Base-by-base conservation (phyloP, 192 early-diverging fungal species). In the Helicostylum pulchrum region DNA sequence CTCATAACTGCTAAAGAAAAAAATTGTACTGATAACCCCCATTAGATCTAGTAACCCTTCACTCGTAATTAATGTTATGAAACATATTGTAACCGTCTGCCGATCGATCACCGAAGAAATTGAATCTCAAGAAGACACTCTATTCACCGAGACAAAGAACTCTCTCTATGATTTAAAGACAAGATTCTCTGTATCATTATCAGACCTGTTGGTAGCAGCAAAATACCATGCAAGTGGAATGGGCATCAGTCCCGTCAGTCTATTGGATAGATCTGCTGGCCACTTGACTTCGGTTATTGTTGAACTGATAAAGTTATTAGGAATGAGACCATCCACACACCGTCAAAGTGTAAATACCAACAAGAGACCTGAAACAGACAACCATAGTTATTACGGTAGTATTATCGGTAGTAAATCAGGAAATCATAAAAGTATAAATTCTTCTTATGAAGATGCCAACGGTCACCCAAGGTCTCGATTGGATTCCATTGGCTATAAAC, bases 51-150 rank as follows among this genome's bases (percentile, higher is more conserved):
- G 91, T 23, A 75, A 80, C 30, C 83, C 89, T 44, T 78, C 90
- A 1, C 68, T 68, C 20, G 91, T 94, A 0, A 72, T 97, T 20
- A 75, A 87, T 32, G 85, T 90, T 15, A 91, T 94, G 89, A 85
- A 88, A 62, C 71, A 85, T 6, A 85, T 96, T 50, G 88, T 92
- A 31, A 79, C 87, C 21, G 81, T 91, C 0, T 96, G 94, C 79
- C 86, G 87, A 42, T 79, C 84, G 61, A 91, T 98, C 57, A 92
- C 86, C 0, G 92, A 91, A 50, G 93, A 98, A 34, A 81, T 90
- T 14, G 89, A 92, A 39, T 73, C 72, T 10, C 87, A 87, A 59
- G 70, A 69, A 21, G 67, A 65, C 31, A 42, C 42, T 1, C 70
- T 94, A n/a, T 56, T 69, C 3, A 31, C 54, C 7, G 78, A 84